Conservation (phyloP, 148 eudicot species). For the Camellia lanceoleosa region DNA sequence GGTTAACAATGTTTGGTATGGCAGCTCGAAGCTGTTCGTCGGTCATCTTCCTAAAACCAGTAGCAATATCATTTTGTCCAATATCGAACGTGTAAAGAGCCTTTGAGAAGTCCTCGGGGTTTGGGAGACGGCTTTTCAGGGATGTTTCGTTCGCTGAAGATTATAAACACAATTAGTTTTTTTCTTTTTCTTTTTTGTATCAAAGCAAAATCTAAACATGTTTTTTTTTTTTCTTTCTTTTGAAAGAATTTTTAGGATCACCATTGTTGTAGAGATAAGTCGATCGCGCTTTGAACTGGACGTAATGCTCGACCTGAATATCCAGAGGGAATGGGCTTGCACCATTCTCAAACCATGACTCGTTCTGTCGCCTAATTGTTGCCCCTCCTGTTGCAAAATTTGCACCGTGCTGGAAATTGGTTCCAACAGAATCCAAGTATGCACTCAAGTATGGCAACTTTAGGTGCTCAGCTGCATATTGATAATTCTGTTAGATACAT, state of each 20-base stretch:
- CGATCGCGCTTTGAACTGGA: slow-evolving; percentile 60
- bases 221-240: no score
- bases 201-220: no score
- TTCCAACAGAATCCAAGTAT: slow-evolving; percentile 41
- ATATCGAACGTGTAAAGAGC: slow-evolving; percentile 66
- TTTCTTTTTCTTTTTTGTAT: no score
- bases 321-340: slow-evolving; percentile 78
- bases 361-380: slow-evolving; percentile 54
- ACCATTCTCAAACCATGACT: slow-evolving; percentile 55
- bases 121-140: slow-evolving; percentile 39
- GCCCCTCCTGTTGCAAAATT: slow-evolving; percentile 52
- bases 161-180: background rate
- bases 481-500: background rate
- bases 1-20: slow-evolving; percentile 37
- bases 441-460: slow-evolving; percentile 37
- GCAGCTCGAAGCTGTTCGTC: slow-evolving; percentile 37
- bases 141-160: slow-evolving; percentile 20
- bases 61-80: slow-evolving; percentile 56
- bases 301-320: slow-evolving; percentile 67
- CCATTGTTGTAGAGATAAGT: slow-evolving; percentile 48
- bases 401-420: slow-evolving; percentile 43
- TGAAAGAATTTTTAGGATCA: background rate
- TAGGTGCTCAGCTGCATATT: slow-evolving; percentile 37
- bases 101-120: slow-evolving; percentile 45
- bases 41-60: slow-evolving; percentile 37